Conservation (phyloP, 2,329 filamentous ascomycete genomes). For the Piedraia hortae region DNA sequence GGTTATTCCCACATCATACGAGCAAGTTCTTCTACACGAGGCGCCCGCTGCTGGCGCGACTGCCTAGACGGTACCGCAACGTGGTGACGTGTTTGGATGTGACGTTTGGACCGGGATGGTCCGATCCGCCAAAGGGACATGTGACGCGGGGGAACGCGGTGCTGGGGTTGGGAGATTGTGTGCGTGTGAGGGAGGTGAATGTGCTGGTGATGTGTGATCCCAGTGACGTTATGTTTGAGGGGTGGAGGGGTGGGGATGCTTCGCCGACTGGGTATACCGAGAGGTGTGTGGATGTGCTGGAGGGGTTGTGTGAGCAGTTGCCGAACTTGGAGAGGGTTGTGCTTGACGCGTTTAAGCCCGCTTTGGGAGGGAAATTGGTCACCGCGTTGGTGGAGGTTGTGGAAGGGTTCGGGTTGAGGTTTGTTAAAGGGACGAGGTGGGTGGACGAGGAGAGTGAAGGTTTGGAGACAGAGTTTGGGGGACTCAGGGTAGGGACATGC, state of each 20-base stretch:
- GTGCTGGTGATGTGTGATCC: conserved; percentile 51
- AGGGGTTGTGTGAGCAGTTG: conserved; percentile 27
- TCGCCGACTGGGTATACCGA: conserved; percentile 40
- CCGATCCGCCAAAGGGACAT: conserved; percentile 41
- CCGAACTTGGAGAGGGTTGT: conserved; percentile 31
- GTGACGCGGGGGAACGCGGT: conserved; percentile 27
- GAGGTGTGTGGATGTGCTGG: conserved; percentile 32
- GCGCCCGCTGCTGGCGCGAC: conserved; percentile 38
- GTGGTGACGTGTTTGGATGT: conserved; percentile 38
- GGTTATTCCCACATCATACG: conserved; percentile 37
- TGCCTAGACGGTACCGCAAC: conserved; percentile 31
- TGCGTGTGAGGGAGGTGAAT: conserved; percentile 28
- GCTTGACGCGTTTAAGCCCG: conserved; percentile 51
- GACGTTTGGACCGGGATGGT: conserved; percentile 46
- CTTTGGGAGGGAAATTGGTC: no score
- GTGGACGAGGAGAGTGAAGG: not conserved
- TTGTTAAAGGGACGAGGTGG: no score
- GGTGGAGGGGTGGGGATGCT: conserved; percentile 27
- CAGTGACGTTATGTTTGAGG: conserved; percentile 33
- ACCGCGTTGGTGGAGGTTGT: no score
- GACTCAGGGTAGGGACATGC: no score
- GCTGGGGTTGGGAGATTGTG: conserved; percentile 35
- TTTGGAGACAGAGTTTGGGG: conserved; percentile 1
- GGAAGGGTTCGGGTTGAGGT: no score
- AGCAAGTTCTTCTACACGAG: conserved; percentile 46